phyloP scores from a whole-genome alignment of 345 rosid species.

The Raphanus sativus region DNA sequence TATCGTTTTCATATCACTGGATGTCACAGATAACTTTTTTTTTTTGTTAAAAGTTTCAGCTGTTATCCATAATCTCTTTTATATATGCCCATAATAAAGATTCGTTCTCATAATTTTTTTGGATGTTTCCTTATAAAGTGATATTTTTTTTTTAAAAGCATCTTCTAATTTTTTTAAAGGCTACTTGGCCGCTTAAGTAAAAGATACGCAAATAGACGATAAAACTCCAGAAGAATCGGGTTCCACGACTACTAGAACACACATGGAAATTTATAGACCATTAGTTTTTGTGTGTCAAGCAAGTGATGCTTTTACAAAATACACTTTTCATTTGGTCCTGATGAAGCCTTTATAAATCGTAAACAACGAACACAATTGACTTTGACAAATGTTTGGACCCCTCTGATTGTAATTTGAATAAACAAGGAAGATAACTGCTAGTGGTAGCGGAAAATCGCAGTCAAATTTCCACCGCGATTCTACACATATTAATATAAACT shows the following conservation, averaged over 20 bases:
- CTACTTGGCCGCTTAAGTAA: constrained; percentile 17
- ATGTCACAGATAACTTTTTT: not conserved
- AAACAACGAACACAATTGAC: not conserved
- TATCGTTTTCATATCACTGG: constrained; percentile 13
- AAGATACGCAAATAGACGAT: not conserved
- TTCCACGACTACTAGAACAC: not conserved
- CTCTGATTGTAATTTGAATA: not conserved
- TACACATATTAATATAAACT: not conserved
- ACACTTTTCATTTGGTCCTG: not conserved
- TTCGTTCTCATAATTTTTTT: constrained; percentile 2
- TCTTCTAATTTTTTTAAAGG: not conserved
- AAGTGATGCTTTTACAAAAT: not conserved
- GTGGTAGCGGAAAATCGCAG: not conserved
- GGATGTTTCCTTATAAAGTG: not conserved
- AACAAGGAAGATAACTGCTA: not conserved
- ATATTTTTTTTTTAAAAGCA: not conserved
- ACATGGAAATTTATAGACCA: not conserved
- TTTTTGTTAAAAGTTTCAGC: not conserved
- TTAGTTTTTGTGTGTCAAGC: not conserved
- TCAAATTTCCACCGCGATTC: not conserved
- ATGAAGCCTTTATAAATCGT: not conserved
- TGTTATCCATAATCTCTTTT: constrained; percentile 1
- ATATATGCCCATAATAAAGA: not conserved
- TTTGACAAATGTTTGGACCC: constrained; percentile 2
- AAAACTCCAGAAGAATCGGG: constrained; percentile 16